phyloP scores from a whole-genome alignment of 345 rosid genomes.

The Arabis alpina region DNA sequence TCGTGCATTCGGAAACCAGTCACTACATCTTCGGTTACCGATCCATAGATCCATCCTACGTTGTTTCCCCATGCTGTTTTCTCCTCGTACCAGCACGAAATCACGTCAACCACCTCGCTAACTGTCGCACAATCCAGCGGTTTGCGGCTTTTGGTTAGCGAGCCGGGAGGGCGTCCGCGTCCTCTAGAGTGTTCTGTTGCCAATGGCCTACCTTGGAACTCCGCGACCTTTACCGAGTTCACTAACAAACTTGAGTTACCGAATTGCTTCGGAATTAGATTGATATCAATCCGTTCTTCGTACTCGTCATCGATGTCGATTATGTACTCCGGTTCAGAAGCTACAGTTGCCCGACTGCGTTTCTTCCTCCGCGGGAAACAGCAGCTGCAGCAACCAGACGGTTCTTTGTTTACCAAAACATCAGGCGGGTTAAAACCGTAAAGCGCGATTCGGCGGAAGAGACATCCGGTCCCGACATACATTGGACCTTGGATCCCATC shows the following conservation, averaged over 20 bases:
- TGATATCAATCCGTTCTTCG: conserved; percentile 45
- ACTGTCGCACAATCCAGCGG: conserved; percentile 58
- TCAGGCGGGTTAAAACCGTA: conserved; percentile 83
- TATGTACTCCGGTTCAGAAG: conserved; percentile 51
- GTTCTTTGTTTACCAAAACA: conserved; percentile 25
- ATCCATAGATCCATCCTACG: conserved; percentile 87
- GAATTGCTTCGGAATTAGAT: conserved; percentile 67
- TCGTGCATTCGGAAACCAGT: conserved; percentile 86
- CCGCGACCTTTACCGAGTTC: conserved; percentile 61
- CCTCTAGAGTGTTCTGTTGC: conserved; percentile 52
- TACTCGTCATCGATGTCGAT: conserved; percentile 39
- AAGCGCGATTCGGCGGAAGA: conserved; percentile 78
- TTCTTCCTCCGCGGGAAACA: conserved; percentile 57
- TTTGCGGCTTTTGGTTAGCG: conserved; percentile 53
- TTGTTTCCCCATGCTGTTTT: conserved; percentile 81
- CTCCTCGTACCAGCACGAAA: conserved; percentile 89
- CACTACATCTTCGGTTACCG: conserved; percentile 84
- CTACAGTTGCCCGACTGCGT: conserved; percentile 40
- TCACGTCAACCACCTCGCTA: conserved; percentile 73
- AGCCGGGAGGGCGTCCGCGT: conserved; percentile 72
- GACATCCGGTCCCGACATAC: conserved; percentile 90
- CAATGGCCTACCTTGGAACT: conserved; percentile 70
- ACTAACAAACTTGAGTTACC: conserved; percentile 69
- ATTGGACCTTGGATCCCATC: conserved; percentile 92
- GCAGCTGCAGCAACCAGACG: conserved; percentile 47